A percentile compares a stretch with the other conserved stretches of the same genome.
These are phyloP conservation scores for Nakazawaea anatomiae DNA, from an alignment of 805 yeast genomes.

Conservation along the genomic window DNA sequence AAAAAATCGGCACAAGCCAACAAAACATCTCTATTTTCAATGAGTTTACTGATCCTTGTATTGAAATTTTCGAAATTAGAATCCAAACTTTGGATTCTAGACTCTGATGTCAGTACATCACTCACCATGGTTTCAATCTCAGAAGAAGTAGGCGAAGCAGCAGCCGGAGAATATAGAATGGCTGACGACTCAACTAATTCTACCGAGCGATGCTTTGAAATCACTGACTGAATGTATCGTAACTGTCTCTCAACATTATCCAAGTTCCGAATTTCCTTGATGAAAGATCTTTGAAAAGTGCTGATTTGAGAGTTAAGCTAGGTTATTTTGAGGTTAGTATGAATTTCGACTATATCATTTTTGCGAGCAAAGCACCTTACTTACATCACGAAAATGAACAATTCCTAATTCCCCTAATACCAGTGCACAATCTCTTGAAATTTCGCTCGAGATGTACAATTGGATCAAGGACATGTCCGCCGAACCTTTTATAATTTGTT, in stretches of 20 bases:
- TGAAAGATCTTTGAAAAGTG: constrained; percentile 87
- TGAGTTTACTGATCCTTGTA: constrained; percentile 48
- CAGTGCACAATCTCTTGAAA: constrained; percentile 67
- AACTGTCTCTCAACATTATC: constrained; percentile 90
- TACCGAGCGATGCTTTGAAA: constrained; percentile 6
- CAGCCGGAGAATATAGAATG: constrained; percentile 3
- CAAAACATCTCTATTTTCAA: constrained; percentile 63
- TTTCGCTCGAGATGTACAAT: constrained; percentile 79
- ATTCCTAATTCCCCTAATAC: constrained; percentile 71
- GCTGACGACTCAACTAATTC: constrained; percentile 7
- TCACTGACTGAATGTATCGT: constrained; percentile 27
- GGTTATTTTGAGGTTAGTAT: neutral
- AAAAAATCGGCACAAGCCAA: constrained; percentile 29
- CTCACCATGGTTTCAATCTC: constrained; percentile 68
- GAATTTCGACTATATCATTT: neutral
- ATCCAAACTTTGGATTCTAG: constrained; percentile 63
- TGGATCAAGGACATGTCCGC: constrained; percentile 97
- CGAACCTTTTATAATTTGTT: constrained; percentile 43
- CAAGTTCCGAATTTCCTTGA: constrained; percentile 74
- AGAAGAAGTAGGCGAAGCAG: constrained; percentile 31
- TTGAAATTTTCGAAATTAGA: constrained; percentile 61
- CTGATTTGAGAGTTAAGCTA: constrained; percentile 29
- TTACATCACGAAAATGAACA: constrained; percentile 77
- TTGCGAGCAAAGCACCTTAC: constrained; percentile 21
- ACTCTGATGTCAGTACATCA: constrained; percentile 59